Base-by-base conservation (phyloP, 768 basidiomycete genomes). In the Boletus eberwhitei region DNA sequence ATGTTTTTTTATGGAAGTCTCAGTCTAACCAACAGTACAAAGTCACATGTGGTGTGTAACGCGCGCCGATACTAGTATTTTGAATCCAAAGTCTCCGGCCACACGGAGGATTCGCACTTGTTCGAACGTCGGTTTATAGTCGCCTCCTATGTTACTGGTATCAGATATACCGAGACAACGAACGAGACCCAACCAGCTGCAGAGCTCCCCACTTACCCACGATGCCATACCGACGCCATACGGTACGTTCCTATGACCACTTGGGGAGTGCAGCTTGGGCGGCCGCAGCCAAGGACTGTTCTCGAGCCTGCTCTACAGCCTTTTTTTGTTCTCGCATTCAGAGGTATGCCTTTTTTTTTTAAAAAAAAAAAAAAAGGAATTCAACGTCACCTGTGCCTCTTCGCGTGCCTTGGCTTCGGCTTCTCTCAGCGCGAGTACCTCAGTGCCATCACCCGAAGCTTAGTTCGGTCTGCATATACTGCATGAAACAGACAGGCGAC, bases 281-380 rank as follows among this genome's bases (percentile, higher is more conserved):
- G 9, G 70, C 69, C 42, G 68, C 68, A 2, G 69, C 69, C 53
- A 70, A 54, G 17, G 66, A 64, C 26, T 21, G 59, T 50, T 70
- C 69, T 36, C 60, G 69, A 34, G 66, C 68, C 32, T 72, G 64
- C 5, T 68, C 66, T 29, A 14, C 58, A 31, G 54, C 70, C 68
- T 69, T 22, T 43, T 19, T 17, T 31, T 16, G 24, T 26, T 26
- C 24, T 26, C 31, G 3, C 22, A 6, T 44, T 55, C 12, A 43
- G 43, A 45, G n/a, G 11, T 41, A 32, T 3, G n/a, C 9, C 35
- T n/a, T 19, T 37, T 9, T 32, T 9, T 9, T n/a, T n/a, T n/a
- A n/a, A n/a, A n/a, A n/a, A n/a, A 9, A 24, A 21, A n/a, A 5
- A 38, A 3, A 31, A 24, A 34, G 11, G 24, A 38, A 2, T 16